Percentiles rank a stretch among this genome's conserved stretches.
phyloP scores from a whole-genome alignment of 1,284 basidiomycete genomes.

The Anthracocystis setariae region DNA sequence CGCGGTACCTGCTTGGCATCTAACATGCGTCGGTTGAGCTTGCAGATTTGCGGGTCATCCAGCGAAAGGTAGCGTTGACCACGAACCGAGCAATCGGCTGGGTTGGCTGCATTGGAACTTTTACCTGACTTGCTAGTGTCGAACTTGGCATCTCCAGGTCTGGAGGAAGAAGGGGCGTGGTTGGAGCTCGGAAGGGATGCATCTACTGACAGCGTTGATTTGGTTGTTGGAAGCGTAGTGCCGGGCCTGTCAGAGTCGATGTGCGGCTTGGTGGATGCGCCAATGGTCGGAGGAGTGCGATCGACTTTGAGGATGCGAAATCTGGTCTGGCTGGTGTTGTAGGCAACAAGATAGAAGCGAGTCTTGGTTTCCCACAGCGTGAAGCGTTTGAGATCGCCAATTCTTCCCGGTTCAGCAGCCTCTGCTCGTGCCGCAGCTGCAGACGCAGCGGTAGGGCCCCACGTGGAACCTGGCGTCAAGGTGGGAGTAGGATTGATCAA shows the following conservation, averaged over 20 bases:
- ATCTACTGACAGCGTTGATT: neutral
- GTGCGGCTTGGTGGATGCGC: slow-evolving; percentile 5
- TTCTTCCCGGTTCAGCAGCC: slow-evolving; percentile 46
- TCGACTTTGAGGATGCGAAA: slow-evolving; percentile 65
- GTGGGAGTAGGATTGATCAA: slow-evolving; percentile 47
- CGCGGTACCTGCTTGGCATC: slow-evolving; percentile 37
- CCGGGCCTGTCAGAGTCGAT: slow-evolving; percentile 4
- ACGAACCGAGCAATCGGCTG: slow-evolving; percentile 38
- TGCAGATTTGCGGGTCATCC: slow-evolving; percentile 43
- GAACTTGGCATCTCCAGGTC: slow-evolving; percentile 5
- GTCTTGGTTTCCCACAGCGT: slow-evolving; percentile 66
- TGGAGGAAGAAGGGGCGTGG: neutral
- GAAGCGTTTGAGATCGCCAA: slow-evolving; percentile 62
- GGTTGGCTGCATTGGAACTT: neutral
- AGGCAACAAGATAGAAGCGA: slow-evolving; percentile 64
- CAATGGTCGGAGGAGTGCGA: slow-evolving; percentile 52
- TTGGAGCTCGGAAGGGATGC: neutral
- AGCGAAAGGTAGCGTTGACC: slow-evolving; percentile 47
- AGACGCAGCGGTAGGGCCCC: slow-evolving; percentile 41
- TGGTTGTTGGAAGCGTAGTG: neutral
- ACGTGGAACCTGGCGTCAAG: slow-evolving; percentile 45
- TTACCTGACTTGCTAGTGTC: slow-evolving; percentile 10
- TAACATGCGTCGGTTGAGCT: slow-evolving; percentile 40
- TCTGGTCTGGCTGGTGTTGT: slow-evolving; percentile 62
- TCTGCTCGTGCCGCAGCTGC: slow-evolving; percentile 45